Base-by-base conservation (phyloP, 192 early-diverging fungal species). In the Thamnidium elegans region DNA sequence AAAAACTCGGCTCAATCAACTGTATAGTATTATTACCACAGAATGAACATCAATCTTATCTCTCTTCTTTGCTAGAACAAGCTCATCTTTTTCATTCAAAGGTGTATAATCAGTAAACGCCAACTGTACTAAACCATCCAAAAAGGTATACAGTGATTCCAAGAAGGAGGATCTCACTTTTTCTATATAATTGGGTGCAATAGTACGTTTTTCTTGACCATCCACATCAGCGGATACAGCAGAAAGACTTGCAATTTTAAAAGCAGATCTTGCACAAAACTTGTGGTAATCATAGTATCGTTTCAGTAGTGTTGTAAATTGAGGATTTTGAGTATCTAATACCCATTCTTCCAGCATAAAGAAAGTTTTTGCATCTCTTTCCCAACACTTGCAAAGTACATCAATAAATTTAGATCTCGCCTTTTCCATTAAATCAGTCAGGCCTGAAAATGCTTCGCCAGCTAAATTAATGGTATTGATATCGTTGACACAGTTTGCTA, bases 101-200 rank as follows among this genome's bases (percentile, higher is more conserved):
- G 65, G 72, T 50, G 71, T 58, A 66, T 78, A 77, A 42, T 81
- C 79, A 0, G 82, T 70, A 72, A 84, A 81, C 3, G 80, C 87
- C 31, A 90, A 69, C 61, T 86, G 81, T 11, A 89, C 85, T n/a
- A 95, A 80, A 19, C 91, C 88, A 66, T 97, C 94, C 47, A 95
- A 72, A 67, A 94, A 87, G 13, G 85, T 80, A 58, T 86, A 90
- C 48, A 90, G 56, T 3, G 87, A 84, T 19, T 87, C 87, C 70
- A 89, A 77, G 69, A 94, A 90, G 0, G 87, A 81, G 8, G 62
- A 43, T 20, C 82, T 71, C 43, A 86, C 82, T 59, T 83, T 84
- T 60, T 84, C 79, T n/a, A 83, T 76, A 65, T 75, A 83, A 63
- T 62, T 79, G 56, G 67, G 68, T 17, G 72, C 74, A 61, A 83